Conservation (phyloP, 345 rosid genomes). For the Salix suchowensis region DNA sequence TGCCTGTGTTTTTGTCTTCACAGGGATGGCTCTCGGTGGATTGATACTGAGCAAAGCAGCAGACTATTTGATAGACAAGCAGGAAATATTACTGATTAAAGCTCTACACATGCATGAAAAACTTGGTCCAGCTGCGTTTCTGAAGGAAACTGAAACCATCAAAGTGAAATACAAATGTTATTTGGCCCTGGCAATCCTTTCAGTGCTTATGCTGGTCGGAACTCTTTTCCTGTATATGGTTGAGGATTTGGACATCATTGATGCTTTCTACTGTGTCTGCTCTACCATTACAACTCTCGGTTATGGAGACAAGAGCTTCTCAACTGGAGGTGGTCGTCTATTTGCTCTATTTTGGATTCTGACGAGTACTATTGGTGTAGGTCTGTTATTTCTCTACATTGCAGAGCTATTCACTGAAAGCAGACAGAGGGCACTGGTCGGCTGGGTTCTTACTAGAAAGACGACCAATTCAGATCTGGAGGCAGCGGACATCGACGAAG, state of each 20-base stretch:
- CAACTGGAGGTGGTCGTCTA: constrained; percentile 45
- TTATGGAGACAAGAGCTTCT: constrained; percentile 78
- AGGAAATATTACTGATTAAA: constrained; percentile 61
- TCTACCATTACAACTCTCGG: constrained; percentile 81
- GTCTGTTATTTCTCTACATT: constrained; percentile 58
- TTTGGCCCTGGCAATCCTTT: constrained; percentile 32
- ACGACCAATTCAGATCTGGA: constrained; percentile 63
- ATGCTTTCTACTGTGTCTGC: constrained; percentile 80
- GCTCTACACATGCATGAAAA: constrained; percentile 49
- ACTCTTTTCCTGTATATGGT: constrained; percentile 32
- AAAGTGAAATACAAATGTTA: constrained; percentile 53
- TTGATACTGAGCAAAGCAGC: constrained; percentile 66
- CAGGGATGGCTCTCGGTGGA: constrained; percentile 67
- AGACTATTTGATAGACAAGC: constrained; percentile 79
- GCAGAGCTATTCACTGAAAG: constrained; percentile 63
- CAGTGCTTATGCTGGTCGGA: constrained; percentile 46
- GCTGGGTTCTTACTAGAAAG: constrained; percentile 67
- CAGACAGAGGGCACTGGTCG: constrained; percentile 50
- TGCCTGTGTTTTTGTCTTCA: constrained; percentile 72
- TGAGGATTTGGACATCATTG: constrained; percentile 45
- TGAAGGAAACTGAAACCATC: constrained; percentile 51
- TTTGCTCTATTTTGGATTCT: constrained; percentile 76
- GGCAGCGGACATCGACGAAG: constrained; percentile 76
- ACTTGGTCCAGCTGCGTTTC: constrained; percentile 37
- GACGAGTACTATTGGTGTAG: constrained; percentile 55